Conservation (phyloP, 805 yeast species). For the Saccharomycopsis fermentans region DNA sequence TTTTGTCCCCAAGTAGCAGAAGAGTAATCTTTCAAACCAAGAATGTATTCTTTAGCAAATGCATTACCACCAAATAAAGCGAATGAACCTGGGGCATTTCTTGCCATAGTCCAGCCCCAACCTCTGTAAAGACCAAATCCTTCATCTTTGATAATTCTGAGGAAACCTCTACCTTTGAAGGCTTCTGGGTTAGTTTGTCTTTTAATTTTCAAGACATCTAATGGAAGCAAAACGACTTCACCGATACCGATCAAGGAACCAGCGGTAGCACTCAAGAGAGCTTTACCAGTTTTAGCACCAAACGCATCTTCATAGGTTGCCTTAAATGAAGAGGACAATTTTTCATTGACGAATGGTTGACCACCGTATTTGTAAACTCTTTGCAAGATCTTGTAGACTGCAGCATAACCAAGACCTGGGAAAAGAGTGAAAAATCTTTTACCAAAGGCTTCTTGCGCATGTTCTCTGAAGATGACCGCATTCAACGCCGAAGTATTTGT, state of each 20-base stretch:
- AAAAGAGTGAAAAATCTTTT: slow-evolving; percentile 73
- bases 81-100: slow-evolving; percentile 98
- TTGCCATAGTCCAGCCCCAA: slow-evolving; percentile 99
- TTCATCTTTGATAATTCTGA: slow-evolving; percentile 78
- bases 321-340: slow-evolving; percentile 64
- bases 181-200: slow-evolving; percentile 99
- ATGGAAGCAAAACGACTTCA: slow-evolving; percentile 88
- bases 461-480: slow-evolving; percentile 75
- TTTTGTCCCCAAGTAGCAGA: slow-evolving; percentile 93
- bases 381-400: slow-evolving; percentile 90
- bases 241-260: slow-evolving; percentile 97
- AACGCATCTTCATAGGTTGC: slow-evolving; percentile 61
- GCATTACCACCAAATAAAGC: slow-evolving; percentile 98
- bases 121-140: slow-evolving; percentile 93
- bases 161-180: slow-evolving; percentile 96
- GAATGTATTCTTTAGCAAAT: slow-evolving; percentile 92
- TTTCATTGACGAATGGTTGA: slow-evolving; percentile 97
- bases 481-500: slow-evolving; percentile 59
- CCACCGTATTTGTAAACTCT: slow-evolving; percentile 99
- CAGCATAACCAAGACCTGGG: slow-evolving; percentile 98
- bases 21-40: slow-evolving; percentile 77
- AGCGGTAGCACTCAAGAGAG: slow-evolving; percentile 93
- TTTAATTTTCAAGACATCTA: slow-evolving; percentile 94
- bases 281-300: slow-evolving; percentile 94
- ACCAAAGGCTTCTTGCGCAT: slow-evolving; percentile 61